phyloP scores from a whole-genome alignment of 2,329 filamentous ascomycete genomes.

The Aspergillus glaucus region DNA sequence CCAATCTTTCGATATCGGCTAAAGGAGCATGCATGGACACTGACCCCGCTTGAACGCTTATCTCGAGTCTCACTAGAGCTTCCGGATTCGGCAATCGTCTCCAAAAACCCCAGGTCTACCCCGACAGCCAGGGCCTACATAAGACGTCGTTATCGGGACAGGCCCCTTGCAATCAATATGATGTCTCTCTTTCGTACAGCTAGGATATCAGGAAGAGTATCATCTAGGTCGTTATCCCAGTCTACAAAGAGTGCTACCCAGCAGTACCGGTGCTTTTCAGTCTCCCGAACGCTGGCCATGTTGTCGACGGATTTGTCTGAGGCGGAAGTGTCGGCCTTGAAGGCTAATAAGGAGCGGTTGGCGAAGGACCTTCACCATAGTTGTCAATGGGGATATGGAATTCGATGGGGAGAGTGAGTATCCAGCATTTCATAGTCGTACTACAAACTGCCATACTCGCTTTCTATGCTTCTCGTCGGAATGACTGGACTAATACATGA shows the following conservation, averaged over 20 bases:
- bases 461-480: no score
- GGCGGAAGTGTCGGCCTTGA: conserved; percentile 46
- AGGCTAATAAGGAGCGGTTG: conserved; percentile 54
- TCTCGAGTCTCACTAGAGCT: conserved; percentile 4
- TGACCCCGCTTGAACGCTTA: conserved; percentile 8
- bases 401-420: conserved; percentile 61
- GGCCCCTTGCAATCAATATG: not conserved
- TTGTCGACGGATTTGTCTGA: conserved; percentile 43
- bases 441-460: not conserved
- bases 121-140: conserved; percentile 1
- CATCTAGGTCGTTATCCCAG: not conserved
- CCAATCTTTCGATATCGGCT: not conserved
- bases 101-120: not conserved
- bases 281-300: conserved; percentile 20
- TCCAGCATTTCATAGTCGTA: conserved; percentile 1
- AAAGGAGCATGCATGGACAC: not conserved
- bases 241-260: not conserved
- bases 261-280: conserved; percentile 7
- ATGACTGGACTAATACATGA: not conserved
- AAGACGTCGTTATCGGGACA: not conserved
- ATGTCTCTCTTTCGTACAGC: not conserved
- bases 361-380: conserved; percentile 60
- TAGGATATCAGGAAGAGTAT: conserved; percentile 1
- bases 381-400: conserved; percentile 60
- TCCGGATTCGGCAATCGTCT: conserved; percentile 2